Evolutionary conservation across 768 basidiomycete genomes (phyloP).

Genomic region (Roridomyces roridus): DNA sequence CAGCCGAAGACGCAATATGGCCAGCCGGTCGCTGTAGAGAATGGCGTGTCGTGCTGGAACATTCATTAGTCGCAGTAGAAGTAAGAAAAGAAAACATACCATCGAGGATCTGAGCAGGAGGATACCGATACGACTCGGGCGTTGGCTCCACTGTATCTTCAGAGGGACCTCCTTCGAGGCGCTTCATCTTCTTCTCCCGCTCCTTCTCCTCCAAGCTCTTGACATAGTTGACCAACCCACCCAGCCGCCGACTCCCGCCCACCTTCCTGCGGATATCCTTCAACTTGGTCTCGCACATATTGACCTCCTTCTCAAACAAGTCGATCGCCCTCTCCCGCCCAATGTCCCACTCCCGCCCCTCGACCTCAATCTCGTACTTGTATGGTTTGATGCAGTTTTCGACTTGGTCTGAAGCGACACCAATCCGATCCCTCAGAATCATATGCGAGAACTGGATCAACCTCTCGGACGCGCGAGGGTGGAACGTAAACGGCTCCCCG

Average conservation of each 20-base stretch:
- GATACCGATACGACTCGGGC: slow-evolving; percentile 86
- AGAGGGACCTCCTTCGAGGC: slow-evolving; percentile 45
- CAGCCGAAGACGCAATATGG: slow-evolving; percentile 85
- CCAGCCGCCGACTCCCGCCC: slow-evolving; percentile 84
- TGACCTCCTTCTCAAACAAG: slow-evolving; percentile 84
- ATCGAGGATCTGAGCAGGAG: slow-evolving; percentile 89
- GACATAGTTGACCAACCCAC: slow-evolving; percentile 80
- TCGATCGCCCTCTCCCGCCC: slow-evolving; percentile 79
- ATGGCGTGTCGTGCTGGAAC: slow-evolving; percentile 87
- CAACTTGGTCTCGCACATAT: slow-evolving; percentile 85
- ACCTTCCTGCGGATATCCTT: slow-evolving; percentile 88
- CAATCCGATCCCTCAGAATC: slow-evolving; percentile 92
- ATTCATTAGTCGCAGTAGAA: slow-evolving; percentile 6
- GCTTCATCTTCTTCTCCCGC: slow-evolving; percentile 62
- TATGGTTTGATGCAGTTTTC: slow-evolving; percentile 99
- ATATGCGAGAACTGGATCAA: slow-evolving; percentile 92
- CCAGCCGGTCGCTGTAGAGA: slow-evolving; percentile 82
- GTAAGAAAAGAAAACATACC: slow-evolving; percentile 55
- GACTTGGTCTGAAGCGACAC: slow-evolving; percentile 96
- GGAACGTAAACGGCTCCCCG: slow-evolving; percentile 91
- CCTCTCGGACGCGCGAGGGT: slow-evolving; percentile 87
- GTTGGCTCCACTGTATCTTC: slow-evolving; percentile 44
- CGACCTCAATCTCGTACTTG: slow-evolving; percentile 98
- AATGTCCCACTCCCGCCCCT: slow-evolving; percentile 88
- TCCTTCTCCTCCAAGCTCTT: slow-evolving; percentile 80